Evolutionary conservation across 1,139 yeast genomes (phyloP).

Genomic region (Geotrichum fermentans): DNA sequence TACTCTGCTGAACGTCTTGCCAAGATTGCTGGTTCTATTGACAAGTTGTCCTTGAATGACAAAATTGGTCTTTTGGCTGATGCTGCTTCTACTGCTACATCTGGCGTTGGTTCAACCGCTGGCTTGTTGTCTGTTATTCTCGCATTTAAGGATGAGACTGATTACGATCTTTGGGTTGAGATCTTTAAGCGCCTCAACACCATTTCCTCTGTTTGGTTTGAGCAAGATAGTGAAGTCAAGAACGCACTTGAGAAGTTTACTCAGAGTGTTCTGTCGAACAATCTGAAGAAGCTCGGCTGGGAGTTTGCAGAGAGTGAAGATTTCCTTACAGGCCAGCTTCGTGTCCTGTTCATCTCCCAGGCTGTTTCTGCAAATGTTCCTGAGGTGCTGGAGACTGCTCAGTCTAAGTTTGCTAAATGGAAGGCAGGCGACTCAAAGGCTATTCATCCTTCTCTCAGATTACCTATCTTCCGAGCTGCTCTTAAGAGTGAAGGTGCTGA

Average conservation of each 20-base stretch:
- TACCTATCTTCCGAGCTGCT: conserved; percentile 52
- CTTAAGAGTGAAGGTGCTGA: conserved; percentile 42
- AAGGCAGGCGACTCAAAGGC: conserved; percentile 36
- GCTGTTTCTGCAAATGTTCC: conserved; percentile 51
- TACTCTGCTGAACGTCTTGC: conserved; percentile 50
- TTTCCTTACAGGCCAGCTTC: conserved; percentile 49
- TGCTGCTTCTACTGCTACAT: conserved; percentile 48
- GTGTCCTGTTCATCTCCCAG: conserved; percentile 47
- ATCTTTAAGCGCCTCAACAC: conserved; percentile 45
- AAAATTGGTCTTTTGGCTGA: conserved; percentile 67
- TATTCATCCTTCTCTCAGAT: conserved; percentile 54
- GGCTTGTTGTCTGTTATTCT: conserved; percentile 47
- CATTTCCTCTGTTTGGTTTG: conserved; percentile 48
- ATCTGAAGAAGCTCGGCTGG: conserved; percentile 42
- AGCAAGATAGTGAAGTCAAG: conserved; percentile 40
- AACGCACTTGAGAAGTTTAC: conserved; percentile 42
- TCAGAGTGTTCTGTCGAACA: conserved; percentile 43
- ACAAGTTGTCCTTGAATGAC: conserved; percentile 51
- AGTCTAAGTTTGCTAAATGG: conserved; percentile 42
- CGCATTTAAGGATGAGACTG: conserved; percentile 47
- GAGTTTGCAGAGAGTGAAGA: conserved; percentile 37
- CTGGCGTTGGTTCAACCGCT: conserved; percentile 53
- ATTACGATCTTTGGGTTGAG: conserved; percentile 63
- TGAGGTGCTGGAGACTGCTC: conserved; percentile 47
- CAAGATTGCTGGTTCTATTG: conserved; percentile 39